Evolutionary conservation across 2,329 filamentous ascomycete species (phyloP), one percentile per base, ranked within the genome.

Genomic region (Penicillium oxalicum): DNA sequence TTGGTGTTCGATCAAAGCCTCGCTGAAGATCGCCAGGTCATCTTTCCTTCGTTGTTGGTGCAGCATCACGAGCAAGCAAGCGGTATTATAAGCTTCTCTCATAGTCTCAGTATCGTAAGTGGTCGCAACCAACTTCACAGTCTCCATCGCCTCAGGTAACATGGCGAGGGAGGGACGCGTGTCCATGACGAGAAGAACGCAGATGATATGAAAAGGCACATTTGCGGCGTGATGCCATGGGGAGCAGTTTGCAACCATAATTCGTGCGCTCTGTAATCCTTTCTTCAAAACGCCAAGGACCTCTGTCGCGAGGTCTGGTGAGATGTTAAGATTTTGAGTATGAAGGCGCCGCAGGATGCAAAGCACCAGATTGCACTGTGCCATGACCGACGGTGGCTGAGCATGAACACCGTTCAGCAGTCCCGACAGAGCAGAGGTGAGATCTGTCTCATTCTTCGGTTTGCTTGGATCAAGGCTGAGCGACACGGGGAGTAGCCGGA

Each of bases 221-320:
- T 82, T 80, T 25, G 76, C 76, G 36, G 79, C 72, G 44, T 82
- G 78, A 54, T 81, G 79, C 79, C 79, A 82, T 0, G 78, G 78
- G 1, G 67, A 66, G 11, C 70, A 67, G 25, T 63, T 61, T 2
- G 65, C 62, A 0, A 75, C 61, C 61, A 80, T 73, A 2, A 56
- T 60, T 2, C 70, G 69, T 0, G 77, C 75, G 1, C 73, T 72
- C 2, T 63, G 60, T 2, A 81, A 68, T 0, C 72, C 77, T 7
- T 67, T 64, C 28, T 53, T 55, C 0, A 74, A 65, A 5, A 80
- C 62, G 0, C 58, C 61, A 2, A 81, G 65, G 2, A 80, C 70
- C 5, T 68, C 66, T 2, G 74, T 74, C 4, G 73, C 69, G 1
- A 74, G 63, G 0, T 58, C 56, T 0, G 65, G 61, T 0, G 73